Evolutionary conservation across 1,139 yeast genomes (phyloP).

Genomic region (Debaryomyces fabryi): DNA sequence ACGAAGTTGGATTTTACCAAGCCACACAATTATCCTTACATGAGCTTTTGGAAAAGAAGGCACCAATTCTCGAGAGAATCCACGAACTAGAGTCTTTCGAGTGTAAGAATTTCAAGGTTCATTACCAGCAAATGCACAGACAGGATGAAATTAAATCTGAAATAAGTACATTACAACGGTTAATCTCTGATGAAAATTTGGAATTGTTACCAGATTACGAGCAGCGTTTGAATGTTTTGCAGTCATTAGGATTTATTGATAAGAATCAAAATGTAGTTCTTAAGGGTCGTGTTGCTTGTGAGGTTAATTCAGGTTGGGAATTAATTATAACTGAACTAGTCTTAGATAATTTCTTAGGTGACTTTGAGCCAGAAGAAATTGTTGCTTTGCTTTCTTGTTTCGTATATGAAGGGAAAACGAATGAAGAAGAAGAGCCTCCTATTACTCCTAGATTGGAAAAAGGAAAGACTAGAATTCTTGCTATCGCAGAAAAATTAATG

Average conservation of each 20-base stretch:
- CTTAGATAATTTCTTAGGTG: constrained; percentile 87
- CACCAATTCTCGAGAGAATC: constrained; percentile 40
- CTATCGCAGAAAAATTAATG: constrained; percentile 67
- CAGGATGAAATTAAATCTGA: constrained; percentile 50
- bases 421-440: constrained; percentile 58
- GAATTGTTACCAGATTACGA: constrained; percentile 93
- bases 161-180: constrained; percentile 57
- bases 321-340: constrained; percentile 85
- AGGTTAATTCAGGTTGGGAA: constrained; percentile 89
- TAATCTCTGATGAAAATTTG: constrained; percentile 83
- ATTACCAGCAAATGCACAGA: constrained; percentile 51
- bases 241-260: constrained; percentile 77
- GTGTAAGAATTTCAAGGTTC: constrained; percentile 48
- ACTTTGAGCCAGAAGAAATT: constrained; percentile 93
- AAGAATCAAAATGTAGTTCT: constrained; percentile 71
- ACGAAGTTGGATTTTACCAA: constrained; percentile 46
- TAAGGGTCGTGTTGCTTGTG: constrained; percentile 88
- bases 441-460: constrained; percentile 82
- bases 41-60: constrained; percentile 52
- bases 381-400: constrained; percentile 90
- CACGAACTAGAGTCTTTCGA: constrained; percentile 26
- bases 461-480: constrained; percentile 72
- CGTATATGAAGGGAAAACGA: constrained; percentile 85
- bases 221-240: constrained; percentile 78
- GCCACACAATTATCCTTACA: constrained; percentile 55